Base-by-base conservation (phyloP, 495 filamentous ascomycete species). In the Hyaloscypha hepaticicola region DNA sequence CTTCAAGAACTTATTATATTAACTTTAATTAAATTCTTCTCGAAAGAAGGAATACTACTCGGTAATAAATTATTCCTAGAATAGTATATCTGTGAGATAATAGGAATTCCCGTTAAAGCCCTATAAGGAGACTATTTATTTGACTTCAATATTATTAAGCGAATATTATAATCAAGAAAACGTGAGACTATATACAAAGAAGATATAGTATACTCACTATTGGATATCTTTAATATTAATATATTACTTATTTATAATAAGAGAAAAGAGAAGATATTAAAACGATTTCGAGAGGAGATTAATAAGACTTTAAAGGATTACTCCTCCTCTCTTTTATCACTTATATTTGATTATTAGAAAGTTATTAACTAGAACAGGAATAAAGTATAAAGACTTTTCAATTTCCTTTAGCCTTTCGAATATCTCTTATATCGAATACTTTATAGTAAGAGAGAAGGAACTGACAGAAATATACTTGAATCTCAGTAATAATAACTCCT, bases 381-480 rank as follows among this genome's bases (percentile, higher is more conserved):
- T 31, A 9, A 7, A 58, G 26, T 26, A 26, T 26, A 26, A 58
- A 28, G 26, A 59, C 5, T 59, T 59, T 41, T 45, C 57, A 1
- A 21, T 59, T 22, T 12, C 26, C 3, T 38, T 59, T 24, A 41
- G 27, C 34, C 31, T 59, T 8, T 33, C 53, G 1, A 1, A 38
- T 29, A 1, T 12, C 24, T 19, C 61, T n/a, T n/a, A n/a, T n/a
- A n/a, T n/a, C n/a, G n/a, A n/a, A 5, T 19, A 59, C 5, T 59
- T 59, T 59, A 28, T 59, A 1, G 57, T 53, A 27, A 48, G 65
- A 64, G 12, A 61, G 24, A 33, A 31, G 38, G 70, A 72, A 56
- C 58, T 72, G n/a, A 25, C 3, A 12, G 52, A 55, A 33, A 72
- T 72, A 38, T 62, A 66, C 8, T 26, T 64, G 60, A 24, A 27